These are phyloP conservation scores for Didymella arachidicola DNA, from an alignment of 2,329 filamentous ascomycete species.

Conservation along the genomic window DNA sequence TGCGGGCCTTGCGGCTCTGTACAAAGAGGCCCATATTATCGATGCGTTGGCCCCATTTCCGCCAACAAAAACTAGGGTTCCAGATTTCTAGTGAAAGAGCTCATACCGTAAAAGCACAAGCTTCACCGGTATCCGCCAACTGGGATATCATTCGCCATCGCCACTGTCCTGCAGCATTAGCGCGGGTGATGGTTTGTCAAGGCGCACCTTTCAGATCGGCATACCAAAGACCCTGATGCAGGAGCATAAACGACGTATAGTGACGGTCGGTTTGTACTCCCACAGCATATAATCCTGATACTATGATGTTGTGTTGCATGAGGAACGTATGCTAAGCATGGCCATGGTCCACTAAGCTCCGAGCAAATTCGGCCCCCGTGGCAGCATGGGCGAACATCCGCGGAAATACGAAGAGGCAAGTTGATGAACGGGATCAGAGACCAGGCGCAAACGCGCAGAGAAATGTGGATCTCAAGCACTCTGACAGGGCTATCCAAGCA, in stretches of 20 bases:
- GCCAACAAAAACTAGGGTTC: constrained; percentile 71
- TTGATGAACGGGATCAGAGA: constrained; percentile 41
- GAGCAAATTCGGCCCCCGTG: constrained; percentile 38
- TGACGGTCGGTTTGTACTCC: constrained; percentile 38
- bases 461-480: constrained; percentile 39
- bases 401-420: constrained; percentile 32
- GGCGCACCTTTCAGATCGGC: constrained; percentile 48
- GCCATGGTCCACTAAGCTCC: constrained; percentile 22
- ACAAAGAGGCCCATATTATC: constrained; percentile 60
- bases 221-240: constrained; percentile 40
- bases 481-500: constrained; percentile 32
- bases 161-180: constrained; percentile 50
- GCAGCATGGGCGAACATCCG: constrained; percentile 37
- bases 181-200: constrained; percentile 45
- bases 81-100: constrained; percentile 48
- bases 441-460: constrained; percentile 33
- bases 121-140: constrained; percentile 48
- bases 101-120: constrained; percentile 50
- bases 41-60: constrained; percentile 90
- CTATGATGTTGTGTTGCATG: constrained; percentile 36
- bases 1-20: constrained; percentile 55
- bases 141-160: constrained; percentile 44
- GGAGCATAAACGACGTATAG: constrained; percentile 46
- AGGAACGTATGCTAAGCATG: constrained; percentile 31
- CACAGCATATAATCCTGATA: constrained; percentile 41